Percentiles rank a stretch among this genome's conserved stretches.
Evolutionary conservation across 306 rosid species (phyloP).

Genomic region (Oxytropis ochrocephala): DNA sequence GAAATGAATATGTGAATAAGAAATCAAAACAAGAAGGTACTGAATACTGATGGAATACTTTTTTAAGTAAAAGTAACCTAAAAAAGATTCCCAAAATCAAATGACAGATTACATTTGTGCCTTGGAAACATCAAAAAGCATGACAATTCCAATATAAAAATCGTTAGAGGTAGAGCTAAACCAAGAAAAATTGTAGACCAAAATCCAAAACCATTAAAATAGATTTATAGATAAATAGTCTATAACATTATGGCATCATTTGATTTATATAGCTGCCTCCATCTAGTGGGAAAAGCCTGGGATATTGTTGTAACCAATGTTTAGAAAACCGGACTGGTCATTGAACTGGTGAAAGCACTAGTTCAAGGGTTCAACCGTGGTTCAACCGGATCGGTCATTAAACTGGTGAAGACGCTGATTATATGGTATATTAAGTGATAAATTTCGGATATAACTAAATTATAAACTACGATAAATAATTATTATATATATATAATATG

Average conservation of each 20-base stretch:
- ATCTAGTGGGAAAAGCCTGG: background rate
- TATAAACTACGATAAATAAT: too few species aligned
- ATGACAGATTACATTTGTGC: background rate
- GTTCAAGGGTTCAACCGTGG: too few species aligned
- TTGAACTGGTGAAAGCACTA: too few species aligned
- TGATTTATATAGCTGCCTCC: background rate
- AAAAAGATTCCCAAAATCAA: background rate
- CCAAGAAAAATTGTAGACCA: background rate
- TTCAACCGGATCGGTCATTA: too few species aligned
- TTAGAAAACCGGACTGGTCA: too few species aligned
- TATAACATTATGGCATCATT: background rate
- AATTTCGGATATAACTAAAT: too few species aligned
- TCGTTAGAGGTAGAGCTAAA: background rate
- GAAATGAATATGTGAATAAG: background rate
- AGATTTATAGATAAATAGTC: background rate
- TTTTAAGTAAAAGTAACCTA: background rate
- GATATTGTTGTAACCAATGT: background rate
- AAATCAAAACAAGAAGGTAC: background rate
- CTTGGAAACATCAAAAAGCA: background rate
- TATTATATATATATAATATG: too few species aligned
- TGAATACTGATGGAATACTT: constrained; percentile 4
- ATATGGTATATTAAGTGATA: too few species aligned
- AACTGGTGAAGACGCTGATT: too few species aligned
- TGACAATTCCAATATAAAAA: background rate
- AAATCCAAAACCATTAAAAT: background rate